These are phyloP conservation scores for Rhytidhysteron rufulum DNA, from an alignment of 2,329 filamentous ascomycete genomes.

Conservation along the genomic window DNA sequence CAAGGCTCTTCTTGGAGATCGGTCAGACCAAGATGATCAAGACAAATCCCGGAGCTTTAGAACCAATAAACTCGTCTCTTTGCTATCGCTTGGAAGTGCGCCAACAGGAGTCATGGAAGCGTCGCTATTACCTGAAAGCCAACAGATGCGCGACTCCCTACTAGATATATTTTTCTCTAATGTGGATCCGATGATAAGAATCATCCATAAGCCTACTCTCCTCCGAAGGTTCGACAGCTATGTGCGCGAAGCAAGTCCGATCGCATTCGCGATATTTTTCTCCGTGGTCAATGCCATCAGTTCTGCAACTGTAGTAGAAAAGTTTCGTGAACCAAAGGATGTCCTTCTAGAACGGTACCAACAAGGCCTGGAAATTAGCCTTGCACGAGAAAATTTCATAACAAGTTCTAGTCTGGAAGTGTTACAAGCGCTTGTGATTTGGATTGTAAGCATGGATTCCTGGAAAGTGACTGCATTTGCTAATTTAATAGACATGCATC, in stretches of 20 bases:
- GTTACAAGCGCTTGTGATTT: slow-evolving; percentile 34
- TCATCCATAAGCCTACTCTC: slow-evolving; percentile 32
- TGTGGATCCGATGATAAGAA: slow-evolving; percentile 35
- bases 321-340: slow-evolving; percentile 31
- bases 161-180: slow-evolving; percentile 32
- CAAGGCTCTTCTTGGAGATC: slow-evolving; percentile 29
- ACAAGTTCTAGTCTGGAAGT: slow-evolving; percentile 35
- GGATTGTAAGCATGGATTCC: slow-evolving; percentile 16
- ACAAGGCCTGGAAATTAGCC: slow-evolving; percentile 31
- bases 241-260: slow-evolving; percentile 25
- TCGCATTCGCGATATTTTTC: slow-evolving; percentile 34
- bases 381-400: slow-evolving; percentile 34
- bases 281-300: slow-evolving; percentile 33
- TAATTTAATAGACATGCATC: slow-evolving; percentile 23
- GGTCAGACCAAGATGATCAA: slow-evolving; percentile 2
- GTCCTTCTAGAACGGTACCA: slow-evolving; percentile 28
- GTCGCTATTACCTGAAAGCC: slow-evolving; percentile 24
- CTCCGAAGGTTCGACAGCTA: slow-evolving; percentile 24
- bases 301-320: slow-evolving; percentile 23
- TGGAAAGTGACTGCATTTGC: neutral
- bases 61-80: slow-evolving; percentile 26
- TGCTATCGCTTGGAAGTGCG: slow-evolving; percentile 30
- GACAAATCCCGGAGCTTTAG: slow-evolving; percentile 17
- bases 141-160: slow-evolving; percentile 29
- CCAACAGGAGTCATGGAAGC: slow-evolving; percentile 22